Evolutionary conservation across 108 stramenopile species (phyloP).

Genomic region (Fistulifera solaris): DNA sequence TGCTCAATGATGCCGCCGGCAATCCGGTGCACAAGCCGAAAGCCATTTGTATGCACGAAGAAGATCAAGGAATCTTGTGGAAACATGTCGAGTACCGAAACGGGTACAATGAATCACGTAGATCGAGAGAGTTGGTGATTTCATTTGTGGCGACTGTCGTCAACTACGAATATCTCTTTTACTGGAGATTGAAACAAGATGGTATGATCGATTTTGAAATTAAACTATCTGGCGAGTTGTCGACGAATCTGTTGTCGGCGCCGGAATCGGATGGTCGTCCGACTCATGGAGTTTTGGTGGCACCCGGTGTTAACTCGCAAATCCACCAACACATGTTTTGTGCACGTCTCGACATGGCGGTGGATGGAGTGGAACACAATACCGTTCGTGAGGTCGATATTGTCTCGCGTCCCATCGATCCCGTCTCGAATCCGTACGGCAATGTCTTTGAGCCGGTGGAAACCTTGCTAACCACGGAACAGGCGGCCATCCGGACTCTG

Average conservation of each 20-base stretch:
- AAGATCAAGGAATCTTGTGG: conserved; percentile 60
- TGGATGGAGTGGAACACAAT: conserved; percentile 36
- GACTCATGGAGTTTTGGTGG: conserved; percentile 41
- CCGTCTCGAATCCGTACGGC: conserved; percentile 26
- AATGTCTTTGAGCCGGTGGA: conserved; percentile 36
- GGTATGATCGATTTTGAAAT: conserved; percentile 48
- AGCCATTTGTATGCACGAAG: conserved; percentile 76
- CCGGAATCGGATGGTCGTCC: conserved; percentile 25
- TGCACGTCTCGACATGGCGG: conserved; percentile 59
- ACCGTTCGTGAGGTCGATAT: conserved; percentile 49
- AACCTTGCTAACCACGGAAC: conserved; percentile 28
- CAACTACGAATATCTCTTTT: conserved; percentile 68
- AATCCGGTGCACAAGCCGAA: conserved; percentile 25
- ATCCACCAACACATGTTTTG: conserved; percentile 74
- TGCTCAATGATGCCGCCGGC: conserved; percentile 32
- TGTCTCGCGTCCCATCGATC: conserved; percentile 11
- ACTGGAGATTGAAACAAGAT: conserved; percentile 47
- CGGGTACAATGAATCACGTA: conserved; percentile 60
- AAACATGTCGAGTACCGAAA: conserved; percentile 74
- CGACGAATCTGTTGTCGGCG: conserved; percentile 45
- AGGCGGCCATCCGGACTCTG: conserved; percentile 20
- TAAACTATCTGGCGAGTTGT: conserved; percentile 46
- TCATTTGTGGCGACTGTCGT: conserved; percentile 61
- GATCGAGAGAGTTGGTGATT: conserved; percentile 50
- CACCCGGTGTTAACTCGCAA: conserved; percentile 64